Conservation (phyloP, 1,284 basidiomycete species). For the Papiliotrema nemorosa region DNA sequence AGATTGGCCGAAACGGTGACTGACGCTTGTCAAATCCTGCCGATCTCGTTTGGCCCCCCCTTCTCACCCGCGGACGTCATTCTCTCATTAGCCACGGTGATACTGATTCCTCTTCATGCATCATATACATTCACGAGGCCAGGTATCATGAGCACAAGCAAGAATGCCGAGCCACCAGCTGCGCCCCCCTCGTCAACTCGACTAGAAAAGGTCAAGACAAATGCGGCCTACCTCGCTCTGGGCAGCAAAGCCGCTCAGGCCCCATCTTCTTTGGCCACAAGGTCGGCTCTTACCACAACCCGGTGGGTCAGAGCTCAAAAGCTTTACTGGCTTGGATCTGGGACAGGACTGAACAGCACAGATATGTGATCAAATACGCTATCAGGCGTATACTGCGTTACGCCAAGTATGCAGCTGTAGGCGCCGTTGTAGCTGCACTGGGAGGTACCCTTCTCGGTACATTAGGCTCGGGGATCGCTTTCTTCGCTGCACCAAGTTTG, state of each 20-base stretch:
- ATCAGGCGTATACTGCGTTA: conserved; percentile 46
- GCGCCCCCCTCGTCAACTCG: conserved; percentile 6
- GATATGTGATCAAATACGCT: conserved; percentile 47
- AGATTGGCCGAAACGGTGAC: too few relatives aligned
- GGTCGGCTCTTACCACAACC: conserved; percentile 43
- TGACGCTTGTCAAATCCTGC: conserved; percentile 1
- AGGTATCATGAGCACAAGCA: too few relatives aligned
- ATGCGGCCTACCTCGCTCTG: conserved; percentile 43
- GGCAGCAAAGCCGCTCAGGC: conserved; percentile 34
- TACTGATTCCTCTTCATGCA: background rate
- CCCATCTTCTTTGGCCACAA: conserved; percentile 39
- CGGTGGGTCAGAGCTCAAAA: conserved; percentile 16
- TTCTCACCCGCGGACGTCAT: background rate
- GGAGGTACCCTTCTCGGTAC: conserved; percentile 43
- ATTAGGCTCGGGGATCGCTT: conserved; percentile 40
- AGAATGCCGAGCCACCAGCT: conserved; percentile 13
- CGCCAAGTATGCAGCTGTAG: conserved; percentile 47
- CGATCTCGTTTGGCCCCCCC: background rate
- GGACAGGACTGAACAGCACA: too few relatives aligned
- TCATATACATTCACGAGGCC: background rate
- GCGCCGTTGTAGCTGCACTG: conserved; percentile 36
- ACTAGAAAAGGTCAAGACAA: conserved; percentile 33
- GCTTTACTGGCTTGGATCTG: background rate
- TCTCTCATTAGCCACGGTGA: background rate
- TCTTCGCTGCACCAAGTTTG: conserved; percentile 45